A percentile compares a stretch with the other conserved stretches of the same genome.
Evolutionary conservation across 139 green algal genomes (phyloP).

Genomic region (Pleodorina starrii): DNA sequence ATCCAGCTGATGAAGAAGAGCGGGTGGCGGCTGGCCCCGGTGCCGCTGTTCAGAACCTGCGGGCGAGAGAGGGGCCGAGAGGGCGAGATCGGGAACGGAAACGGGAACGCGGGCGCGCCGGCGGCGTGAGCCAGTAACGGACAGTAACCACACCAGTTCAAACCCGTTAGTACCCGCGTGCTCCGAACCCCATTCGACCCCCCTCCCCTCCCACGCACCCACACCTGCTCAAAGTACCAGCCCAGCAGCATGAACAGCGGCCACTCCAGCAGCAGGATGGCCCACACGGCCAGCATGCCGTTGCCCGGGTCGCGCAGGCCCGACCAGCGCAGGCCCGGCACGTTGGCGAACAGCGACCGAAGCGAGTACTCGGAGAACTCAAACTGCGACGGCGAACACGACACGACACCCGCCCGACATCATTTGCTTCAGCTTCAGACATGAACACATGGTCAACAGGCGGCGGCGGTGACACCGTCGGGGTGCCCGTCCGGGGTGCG

Average conservation of each 20-base stretch:
- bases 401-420: no score
- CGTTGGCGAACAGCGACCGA: conserved; percentile 63
- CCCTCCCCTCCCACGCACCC: neutral
- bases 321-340: conserved; percentile 66
- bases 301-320: conserved; percentile 81
- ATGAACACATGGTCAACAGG: no score
- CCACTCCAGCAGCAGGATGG: conserved; percentile 88
- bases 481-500: no score
- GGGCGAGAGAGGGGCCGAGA: neutral
- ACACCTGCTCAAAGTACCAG: conserved; percentile 62
- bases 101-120: no score
- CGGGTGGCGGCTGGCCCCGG: conserved; percentile 84
- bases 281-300: conserved; percentile 71
- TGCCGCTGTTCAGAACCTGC: conserved; percentile 80
- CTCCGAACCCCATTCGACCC: no score
- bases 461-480: no score
- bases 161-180: no score
- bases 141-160: no score
- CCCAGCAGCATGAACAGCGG: conserved; percentile 33
- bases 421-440: no score
- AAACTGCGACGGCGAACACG: no score
- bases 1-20: conserved; percentile 92
- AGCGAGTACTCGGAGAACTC: conserved; percentile 77
- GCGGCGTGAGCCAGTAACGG: no score
- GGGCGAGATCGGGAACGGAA: no score